phyloP scores from a whole-genome alignment of 1,284 basidiomycete genomes.

The Papiliotrema fonsecae region DNA sequence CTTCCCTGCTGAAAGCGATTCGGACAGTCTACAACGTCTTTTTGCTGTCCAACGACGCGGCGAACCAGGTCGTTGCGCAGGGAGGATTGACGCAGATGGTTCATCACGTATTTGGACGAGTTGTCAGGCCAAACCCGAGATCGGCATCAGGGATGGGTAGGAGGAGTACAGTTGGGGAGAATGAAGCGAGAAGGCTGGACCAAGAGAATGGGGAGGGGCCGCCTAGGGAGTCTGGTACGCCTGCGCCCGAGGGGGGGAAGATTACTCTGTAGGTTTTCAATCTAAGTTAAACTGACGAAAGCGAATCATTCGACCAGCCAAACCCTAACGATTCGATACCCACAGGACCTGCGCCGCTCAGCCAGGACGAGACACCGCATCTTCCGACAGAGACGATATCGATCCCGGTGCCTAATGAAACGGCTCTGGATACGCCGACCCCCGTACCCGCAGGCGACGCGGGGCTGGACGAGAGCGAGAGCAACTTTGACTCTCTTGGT shows the following conservation, averaged over 20 bases:
- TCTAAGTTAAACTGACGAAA: slow-evolving; percentile 1
- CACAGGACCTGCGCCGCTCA: slow-evolving; percentile 27
- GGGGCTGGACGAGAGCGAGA: slow-evolving; percentile 25
- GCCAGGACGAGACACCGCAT: slow-evolving; percentile 8
- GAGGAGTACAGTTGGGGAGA: slow-evolving; percentile 26
- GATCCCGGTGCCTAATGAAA: slow-evolving; percentile 39
- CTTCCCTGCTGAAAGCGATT: slow-evolving; percentile 86
- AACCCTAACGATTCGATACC: slow-evolving; percentile 48
- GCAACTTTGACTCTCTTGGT: slow-evolving; percentile 30
- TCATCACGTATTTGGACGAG: slow-evolving; percentile 82
- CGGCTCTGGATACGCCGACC: slow-evolving; percentile 33
- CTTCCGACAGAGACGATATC: slow-evolving; percentile 29
- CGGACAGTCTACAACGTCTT: slow-evolving; percentile 97
- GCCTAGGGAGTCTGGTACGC: slow-evolving; percentile 5
- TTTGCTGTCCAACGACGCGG: slow-evolving; percentile 76
- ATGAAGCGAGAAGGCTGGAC: slow-evolving; percentile 30
- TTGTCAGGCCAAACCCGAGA: slow-evolving; percentile 37
- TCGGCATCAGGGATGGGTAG: slow-evolving; percentile 8
- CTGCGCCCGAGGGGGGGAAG: slow-evolving; percentile 12
- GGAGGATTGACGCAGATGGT: slow-evolving; percentile 96
- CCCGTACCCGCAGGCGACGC: slow-evolving; percentile 4
- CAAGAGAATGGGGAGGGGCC: slow-evolving; percentile 7
- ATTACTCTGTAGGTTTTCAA: slow-evolving; percentile 30
- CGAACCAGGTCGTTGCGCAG: slow-evolving; percentile 94
- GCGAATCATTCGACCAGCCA: slow-evolving; percentile 40